phyloP scores from a whole-genome alignment of 441 rosid species.

The Monsonia emarginata region DNA sequence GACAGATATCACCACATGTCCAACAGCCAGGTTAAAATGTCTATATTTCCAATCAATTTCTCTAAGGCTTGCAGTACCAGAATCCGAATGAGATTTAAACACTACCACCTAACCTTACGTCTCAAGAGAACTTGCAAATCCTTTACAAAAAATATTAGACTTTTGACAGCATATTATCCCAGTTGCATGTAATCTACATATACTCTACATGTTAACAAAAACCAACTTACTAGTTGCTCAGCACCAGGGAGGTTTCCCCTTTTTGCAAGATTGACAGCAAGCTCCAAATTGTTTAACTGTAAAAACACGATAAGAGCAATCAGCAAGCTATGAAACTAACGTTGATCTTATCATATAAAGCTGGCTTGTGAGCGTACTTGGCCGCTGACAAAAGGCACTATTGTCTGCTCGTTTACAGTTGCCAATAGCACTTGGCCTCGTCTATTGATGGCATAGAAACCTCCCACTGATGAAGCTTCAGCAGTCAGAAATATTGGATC shows the following conservation, averaged over 20 bases:
- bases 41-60: background rate
- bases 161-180: background rate
- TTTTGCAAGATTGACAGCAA: conserved; percentile 93
- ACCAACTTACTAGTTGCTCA: conserved; percentile 67
- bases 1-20: background rate
- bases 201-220: conserved; percentile 2
- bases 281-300: conserved; percentile 90
- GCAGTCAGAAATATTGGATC: conserved; percentile 97
- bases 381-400: conserved; percentile 94
- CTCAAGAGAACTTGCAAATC: background rate
- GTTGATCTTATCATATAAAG: background rate
- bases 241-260: conserved; percentile 99
- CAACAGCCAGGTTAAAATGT: background rate
- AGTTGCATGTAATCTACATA: background rate
- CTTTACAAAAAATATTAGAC: background rate
- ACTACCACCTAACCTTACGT: background rate
- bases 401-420: conserved; percentile 84
- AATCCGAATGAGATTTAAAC: background rate
- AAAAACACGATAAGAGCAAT: conserved; percentile 15
- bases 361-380: conserved; percentile 44
- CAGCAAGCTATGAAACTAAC: background rate
- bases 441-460: conserved; percentile 93
- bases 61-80: background rate
- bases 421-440: conserved; percentile 96
- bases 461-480: conserved; percentile 81